These are phyloP conservation scores for Leccinum subgranulosum DNA, from an alignment of 768 basidiomycete genomes.

Conservation along the genomic window DNA sequence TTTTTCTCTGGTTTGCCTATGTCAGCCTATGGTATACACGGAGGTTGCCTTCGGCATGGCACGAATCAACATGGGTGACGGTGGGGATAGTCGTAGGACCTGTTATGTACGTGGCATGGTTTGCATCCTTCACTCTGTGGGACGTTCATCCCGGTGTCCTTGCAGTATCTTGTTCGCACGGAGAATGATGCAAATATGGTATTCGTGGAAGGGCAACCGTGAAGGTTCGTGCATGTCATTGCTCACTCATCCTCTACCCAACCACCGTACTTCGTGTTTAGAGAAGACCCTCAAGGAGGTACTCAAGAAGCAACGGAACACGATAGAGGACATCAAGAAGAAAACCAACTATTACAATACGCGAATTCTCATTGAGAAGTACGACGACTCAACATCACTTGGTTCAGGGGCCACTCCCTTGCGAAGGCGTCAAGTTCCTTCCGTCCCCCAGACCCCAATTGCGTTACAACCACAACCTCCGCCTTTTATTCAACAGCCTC, in stretches of 20 bases:
- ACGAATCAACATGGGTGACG: slow-evolving; percentile 34
- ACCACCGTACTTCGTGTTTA: slow-evolving; percentile 28
- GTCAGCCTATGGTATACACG: slow-evolving; percentile 71
- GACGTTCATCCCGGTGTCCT: not conserved
- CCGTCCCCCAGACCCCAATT: slow-evolving; percentile 31
- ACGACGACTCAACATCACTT: slow-evolving; percentile 59
- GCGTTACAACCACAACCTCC: slow-evolving; percentile 26
- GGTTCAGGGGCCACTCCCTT: slow-evolving; percentile 35
- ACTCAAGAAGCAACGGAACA: slow-evolving; percentile 74
- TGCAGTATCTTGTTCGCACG: slow-evolving; percentile 70
- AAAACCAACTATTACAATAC: slow-evolving; percentile 96
- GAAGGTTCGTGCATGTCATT: slow-evolving; percentile 52
- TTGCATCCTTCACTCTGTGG: not conserved
- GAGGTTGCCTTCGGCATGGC: slow-evolving; percentile 42
- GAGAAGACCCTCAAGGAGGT: slow-evolving; percentile 76
- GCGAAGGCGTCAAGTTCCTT: slow-evolving; percentile 38
- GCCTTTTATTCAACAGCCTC: slow-evolving; percentile 10
- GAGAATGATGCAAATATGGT: slow-evolving; percentile 82
- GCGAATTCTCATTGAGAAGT: slow-evolving; percentile 83
- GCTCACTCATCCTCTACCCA: not conserved
- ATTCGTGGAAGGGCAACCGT: slow-evolving; percentile 69
- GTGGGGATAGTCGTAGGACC: slow-evolving; percentile 65
- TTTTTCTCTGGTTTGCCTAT: slow-evolving; percentile 72
- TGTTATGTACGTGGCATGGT: slow-evolving; percentile 56
- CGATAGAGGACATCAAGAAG: slow-evolving; percentile 96